Conservation (phyloP, 2,329 filamentous ascomycete genomes). For the Sporothrix curviconia region DNA sequence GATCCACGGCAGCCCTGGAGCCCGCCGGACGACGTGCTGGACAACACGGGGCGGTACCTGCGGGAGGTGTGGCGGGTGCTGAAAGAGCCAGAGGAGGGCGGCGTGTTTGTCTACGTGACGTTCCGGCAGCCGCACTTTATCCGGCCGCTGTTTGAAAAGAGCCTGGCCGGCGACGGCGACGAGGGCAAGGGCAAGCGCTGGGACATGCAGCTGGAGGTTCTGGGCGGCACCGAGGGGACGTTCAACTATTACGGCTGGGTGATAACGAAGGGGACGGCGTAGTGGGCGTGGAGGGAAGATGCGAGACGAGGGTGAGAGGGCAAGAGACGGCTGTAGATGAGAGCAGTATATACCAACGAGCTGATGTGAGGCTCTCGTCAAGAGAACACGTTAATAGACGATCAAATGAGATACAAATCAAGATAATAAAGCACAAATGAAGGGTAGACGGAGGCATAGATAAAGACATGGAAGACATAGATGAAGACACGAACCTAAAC, state of each 20-base stretch:
- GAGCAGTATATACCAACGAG: no score
- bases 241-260: conserved; percentile 45
- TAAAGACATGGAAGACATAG: no score
- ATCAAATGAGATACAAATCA: no score
- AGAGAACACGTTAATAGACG: no score
- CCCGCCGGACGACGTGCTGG: conserved; percentile 41
- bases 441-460: no score
- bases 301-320: no score
- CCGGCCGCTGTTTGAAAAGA: conserved; percentile 34
- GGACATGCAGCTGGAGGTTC: conserved; percentile 37
- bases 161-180: neutral
- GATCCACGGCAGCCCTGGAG: conserved; percentile 48
- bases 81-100: conserved; percentile 39
- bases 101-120: conserved; percentile 46
- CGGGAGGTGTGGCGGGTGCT: conserved; percentile 43
- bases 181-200: conserved; percentile 32
- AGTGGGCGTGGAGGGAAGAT: no score
- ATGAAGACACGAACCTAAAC: no score
- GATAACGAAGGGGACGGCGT: conserved; percentile 19
- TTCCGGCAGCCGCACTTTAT: conserved; percentile 51
- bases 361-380: no score
- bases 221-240: conserved; percentile 33
- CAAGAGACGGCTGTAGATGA: no score
- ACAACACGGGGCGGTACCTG: conserved; percentile 43
- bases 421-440: no score